phyloP scores from a whole-genome alignment of 768 basidiomycete species.

The Termitomyces sp. region DNA sequence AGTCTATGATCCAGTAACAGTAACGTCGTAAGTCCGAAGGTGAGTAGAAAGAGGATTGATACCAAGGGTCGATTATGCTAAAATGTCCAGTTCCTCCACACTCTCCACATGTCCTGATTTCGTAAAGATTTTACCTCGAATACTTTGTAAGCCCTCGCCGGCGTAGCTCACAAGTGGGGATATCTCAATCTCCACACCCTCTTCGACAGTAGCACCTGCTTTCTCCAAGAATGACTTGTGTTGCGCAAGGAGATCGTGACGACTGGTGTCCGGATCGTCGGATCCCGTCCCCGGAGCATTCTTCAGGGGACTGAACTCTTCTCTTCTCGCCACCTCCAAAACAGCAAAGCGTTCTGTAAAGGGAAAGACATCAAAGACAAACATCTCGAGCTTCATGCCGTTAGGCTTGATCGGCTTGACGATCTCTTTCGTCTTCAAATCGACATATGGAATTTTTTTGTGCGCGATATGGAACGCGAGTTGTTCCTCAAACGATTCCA shows the following conservation, averaged over 20 bases:
- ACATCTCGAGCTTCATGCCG: constrained; percentile 98
- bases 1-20: constrained; percentile 9
- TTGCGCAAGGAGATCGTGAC: constrained; percentile 84
- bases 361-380: constrained; percentile 99
- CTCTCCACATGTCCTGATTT: constrained; percentile 66
- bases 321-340: constrained; percentile 79
- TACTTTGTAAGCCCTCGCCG: constrained; percentile 81
- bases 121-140: constrained; percentile 73
- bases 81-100: constrained; percentile 66
- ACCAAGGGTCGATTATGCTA: constrained; percentile 24
- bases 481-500: constrained; percentile 77
- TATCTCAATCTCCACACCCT: constrained; percentile 84
- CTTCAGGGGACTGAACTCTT: constrained; percentile 97
- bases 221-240: constrained; percentile 77
- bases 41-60: background rate
- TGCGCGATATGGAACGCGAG: constrained; percentile 97
- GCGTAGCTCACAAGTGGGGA: constrained; percentile 86
- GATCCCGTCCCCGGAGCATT: constrained; percentile 91
- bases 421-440: constrained; percentile 56
- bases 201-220: constrained; percentile 69
- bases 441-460: constrained; percentile 91
- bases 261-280: constrained; percentile 88
- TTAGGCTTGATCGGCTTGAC: constrained; percentile 89
- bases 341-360: constrained; percentile 80
- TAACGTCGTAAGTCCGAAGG: constrained; percentile 7